A percentile compares a stretch with the other conserved stretches of the same genome.
Conservation (phyloP, 495 filamentous ascomycete species). For the Trichoderma virens region DNA sequence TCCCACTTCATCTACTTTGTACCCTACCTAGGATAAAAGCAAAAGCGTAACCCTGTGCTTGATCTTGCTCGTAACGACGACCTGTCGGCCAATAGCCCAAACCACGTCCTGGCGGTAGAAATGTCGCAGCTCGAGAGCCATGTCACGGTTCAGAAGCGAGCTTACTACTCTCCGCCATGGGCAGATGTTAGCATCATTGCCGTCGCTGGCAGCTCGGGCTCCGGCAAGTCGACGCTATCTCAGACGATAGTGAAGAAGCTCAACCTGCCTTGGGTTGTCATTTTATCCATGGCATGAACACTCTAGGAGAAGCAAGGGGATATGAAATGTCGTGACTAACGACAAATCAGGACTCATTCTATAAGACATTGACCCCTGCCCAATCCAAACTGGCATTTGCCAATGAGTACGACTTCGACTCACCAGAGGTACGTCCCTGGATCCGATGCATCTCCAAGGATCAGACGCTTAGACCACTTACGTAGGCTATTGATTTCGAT, state of each 20-base stretch:
- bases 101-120: constrained; percentile 1
- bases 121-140: constrained; percentile 21
- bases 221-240: constrained; percentile 93
- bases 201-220: constrained; percentile 90
- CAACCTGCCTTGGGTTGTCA: constrained; percentile 95
- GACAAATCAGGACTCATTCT: constrained; percentile 76
- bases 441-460: constrained; percentile 13
- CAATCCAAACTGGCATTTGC: constrained; percentile 67
- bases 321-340: constrained; percentile 6
- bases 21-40: constrained; percentile 7
- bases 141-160: constrained; percentile 35
- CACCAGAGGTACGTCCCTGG: constrained; percentile 53
- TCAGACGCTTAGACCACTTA: constrained; percentile 10
- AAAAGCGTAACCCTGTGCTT: background rate
- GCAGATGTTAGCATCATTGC: constrained; percentile 90
- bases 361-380: constrained; percentile 73
- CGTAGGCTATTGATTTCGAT: constrained; percentile 85
- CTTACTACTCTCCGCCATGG: constrained; percentile 90
- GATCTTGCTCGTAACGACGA: constrained; percentile 1
- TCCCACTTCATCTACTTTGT: background rate
- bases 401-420: constrained; percentile 94
- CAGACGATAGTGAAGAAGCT: constrained; percentile 82
- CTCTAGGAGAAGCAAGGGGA: constrained; percentile 1
- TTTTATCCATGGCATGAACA: constrained; percentile 76
- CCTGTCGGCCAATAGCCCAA: background rate